Conservation (phyloP, 352 stramenopile genomes). For the Phytophthora uliginosa region DNA sequence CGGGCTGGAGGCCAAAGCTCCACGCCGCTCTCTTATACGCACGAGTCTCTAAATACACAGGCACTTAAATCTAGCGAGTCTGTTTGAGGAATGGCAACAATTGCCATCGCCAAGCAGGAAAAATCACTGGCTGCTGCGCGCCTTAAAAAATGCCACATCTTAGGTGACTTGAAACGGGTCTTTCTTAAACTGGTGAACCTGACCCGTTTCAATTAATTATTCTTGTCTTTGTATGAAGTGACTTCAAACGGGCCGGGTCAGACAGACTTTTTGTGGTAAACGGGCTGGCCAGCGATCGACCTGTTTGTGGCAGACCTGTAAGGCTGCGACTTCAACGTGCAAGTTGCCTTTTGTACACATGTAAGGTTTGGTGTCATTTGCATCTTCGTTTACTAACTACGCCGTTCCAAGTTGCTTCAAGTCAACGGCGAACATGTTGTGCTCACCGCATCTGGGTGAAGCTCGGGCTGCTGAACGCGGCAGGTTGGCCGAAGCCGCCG, state of each 20-base stretch:
- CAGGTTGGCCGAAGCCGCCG: slow-evolving; percentile 48
- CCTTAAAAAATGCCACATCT: background rate
- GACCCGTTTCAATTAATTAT: background rate
- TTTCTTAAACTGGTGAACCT: background rate
- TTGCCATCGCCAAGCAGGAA: background rate
- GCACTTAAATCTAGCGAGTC: background rate
- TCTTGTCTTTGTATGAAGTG: background rate
- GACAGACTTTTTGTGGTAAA: background rate
- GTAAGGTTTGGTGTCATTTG: slow-evolving; percentile 17
- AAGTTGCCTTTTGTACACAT: background rate
- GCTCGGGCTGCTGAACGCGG: slow-evolving; percentile 53
- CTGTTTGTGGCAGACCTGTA: background rate
- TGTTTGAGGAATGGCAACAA: slow-evolving; percentile 25
- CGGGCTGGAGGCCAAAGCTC: slow-evolving; percentile 2
- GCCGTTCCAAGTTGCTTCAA: slow-evolving; percentile 4
- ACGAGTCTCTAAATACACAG: background rate
- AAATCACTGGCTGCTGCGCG: slow-evolving; percentile 30
- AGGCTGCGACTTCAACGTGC: slow-evolving; percentile 6
- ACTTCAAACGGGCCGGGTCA: background rate
- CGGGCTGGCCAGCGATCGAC: background rate
- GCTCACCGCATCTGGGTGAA: slow-evolving; percentile 68
- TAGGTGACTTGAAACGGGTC: no score
- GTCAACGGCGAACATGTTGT: background rate
- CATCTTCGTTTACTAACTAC: slow-evolving; percentile 21
- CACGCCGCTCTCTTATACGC: slow-evolving; percentile 11